A percentile compares a stretch with the other conserved stretches of the same genome.
Conservation (phyloP, 352 stramenopile genomes). For the Pythium apleroticum region DNA sequence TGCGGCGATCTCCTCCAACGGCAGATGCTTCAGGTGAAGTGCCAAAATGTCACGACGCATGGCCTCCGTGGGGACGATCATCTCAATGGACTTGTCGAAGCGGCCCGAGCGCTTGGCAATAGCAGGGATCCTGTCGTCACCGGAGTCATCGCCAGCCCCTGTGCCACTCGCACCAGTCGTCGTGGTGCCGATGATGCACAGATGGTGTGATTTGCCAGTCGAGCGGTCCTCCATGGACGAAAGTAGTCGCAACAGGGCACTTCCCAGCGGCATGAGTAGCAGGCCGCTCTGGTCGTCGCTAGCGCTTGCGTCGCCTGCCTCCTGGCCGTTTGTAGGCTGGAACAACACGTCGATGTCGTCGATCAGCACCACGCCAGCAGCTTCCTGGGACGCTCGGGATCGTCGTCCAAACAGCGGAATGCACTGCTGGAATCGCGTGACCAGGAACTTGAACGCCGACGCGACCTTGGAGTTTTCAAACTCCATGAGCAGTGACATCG, state of each 20-base stretch:
- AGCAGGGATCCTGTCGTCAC: conserved; percentile 32
- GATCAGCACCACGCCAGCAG: conserved; percentile 53
- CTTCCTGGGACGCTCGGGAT: not conserved
- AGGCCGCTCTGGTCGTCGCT: conserved; percentile 32
- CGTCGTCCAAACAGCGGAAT: conserved; percentile 27
- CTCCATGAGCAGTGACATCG: conserved; percentile 60
- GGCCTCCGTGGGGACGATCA: conserved; percentile 65
- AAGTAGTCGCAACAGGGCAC: conserved; percentile 59
- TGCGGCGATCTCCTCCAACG: conserved; percentile 17
- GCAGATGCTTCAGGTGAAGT: conserved; percentile 37
- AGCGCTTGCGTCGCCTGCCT: conserved; percentile 14
- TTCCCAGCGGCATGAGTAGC: conserved; percentile 47
- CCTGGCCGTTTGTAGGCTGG: conserved; percentile 39
- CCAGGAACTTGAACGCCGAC: conserved; percentile 62
- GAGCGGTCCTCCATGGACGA: conserved; percentile 38
- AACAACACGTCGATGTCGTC: conserved; percentile 77
- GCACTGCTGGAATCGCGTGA: conserved; percentile 35
- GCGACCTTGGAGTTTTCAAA: conserved; percentile 42
- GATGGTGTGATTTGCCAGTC: conserved; percentile 1
- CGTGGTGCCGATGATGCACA: conserved; percentile 57
- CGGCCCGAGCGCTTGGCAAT: conserved; percentile 46
- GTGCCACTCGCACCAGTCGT: conserved; percentile 22
- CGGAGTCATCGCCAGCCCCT: conserved; percentile 15
- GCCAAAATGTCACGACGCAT: conserved; percentile 51
- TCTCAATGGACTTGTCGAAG: conserved; percentile 59